Percentiles rank a stretch among this genome's conserved stretches.
phyloP scores from a whole-genome alignment of 768 basidiomycete species.

The Suillus ampliporus region DNA sequence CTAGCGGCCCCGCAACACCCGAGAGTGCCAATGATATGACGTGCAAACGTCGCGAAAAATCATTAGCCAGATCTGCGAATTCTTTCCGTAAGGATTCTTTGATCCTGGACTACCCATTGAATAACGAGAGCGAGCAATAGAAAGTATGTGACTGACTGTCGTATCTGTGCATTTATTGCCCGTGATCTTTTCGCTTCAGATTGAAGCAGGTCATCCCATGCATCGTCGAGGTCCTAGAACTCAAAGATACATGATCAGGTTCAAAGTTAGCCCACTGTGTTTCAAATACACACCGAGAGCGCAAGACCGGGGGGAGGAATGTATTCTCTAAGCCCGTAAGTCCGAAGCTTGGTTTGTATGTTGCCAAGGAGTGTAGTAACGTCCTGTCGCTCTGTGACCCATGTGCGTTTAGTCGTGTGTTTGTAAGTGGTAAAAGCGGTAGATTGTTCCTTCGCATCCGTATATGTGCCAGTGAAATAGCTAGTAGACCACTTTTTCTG shows the following conservation, averaged over 20 bases:
- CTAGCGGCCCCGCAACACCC: conserved; percentile 74
- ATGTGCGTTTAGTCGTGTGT: conserved; percentile 80
- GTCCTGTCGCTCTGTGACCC: conserved; percentile 92
- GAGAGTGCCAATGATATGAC: conserved; percentile 74
- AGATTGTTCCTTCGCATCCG: conserved; percentile 80
- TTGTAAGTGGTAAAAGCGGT: conserved; percentile 81
- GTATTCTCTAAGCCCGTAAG: conserved; percentile 87
- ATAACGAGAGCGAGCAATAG: background rate
- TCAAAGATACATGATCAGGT: conserved; percentile 20
- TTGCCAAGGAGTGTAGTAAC: conserved; percentile 88
- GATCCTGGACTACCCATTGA: conserved; percentile 55
- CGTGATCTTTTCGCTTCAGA: conserved; percentile 81
- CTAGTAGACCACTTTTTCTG: conserved; percentile 74
- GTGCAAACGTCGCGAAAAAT: conserved; percentile 72
- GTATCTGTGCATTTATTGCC: conserved; percentile 87
- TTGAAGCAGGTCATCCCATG: conserved; percentile 74
- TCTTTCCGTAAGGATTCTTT: conserved; percentile 79
- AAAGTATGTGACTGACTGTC: conserved; percentile 64
- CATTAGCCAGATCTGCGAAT: conserved; percentile 80
- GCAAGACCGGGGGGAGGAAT: conserved; percentile 75
- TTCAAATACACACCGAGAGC: conserved; percentile 49
- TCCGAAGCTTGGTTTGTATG: conserved; percentile 91
- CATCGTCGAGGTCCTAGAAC: conserved; percentile 69
- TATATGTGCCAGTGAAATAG: conserved; percentile 74
- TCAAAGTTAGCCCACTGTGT: background rate